Base-by-base conservation (phyloP, 257 asterid species). In the Scutellaria barbata region DNA sequence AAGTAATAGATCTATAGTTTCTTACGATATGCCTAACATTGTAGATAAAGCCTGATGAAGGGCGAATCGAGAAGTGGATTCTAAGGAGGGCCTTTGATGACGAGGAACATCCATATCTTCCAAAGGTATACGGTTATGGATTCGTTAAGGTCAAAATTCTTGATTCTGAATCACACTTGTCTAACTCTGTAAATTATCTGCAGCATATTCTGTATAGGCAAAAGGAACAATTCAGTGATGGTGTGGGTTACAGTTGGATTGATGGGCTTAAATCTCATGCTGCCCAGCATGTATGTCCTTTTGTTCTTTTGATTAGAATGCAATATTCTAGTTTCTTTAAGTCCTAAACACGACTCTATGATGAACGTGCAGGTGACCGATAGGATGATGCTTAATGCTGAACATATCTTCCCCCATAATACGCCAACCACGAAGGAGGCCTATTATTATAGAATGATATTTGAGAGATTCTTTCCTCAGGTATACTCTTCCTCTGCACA, bases 191-290 rank as follows among this genome's bases (percentile, higher is more conserved):
- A 3, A 55, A 14, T 13, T 25, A 5, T 50, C 53, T 86, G 85
- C 96, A 95, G 99, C 96, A 92, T 77, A 95, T 95, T 71, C 84
- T 95, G 22, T 92, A 95, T 57, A 79, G 99, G 79, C 98, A 92
- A 72, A 95, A 95, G 47, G 99, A 95, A 66, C 98, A 95, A 81
- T 92, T 95, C 82, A 92, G 99, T 17, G 99, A 95, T 62, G 99
- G 99, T 2, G 99, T 95, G 43, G 99, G 99, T 61, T 92, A 92
- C 75, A 92, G 97, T 70, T 95, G 99, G 99, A 95, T 95, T 5
- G 99, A 95, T 72, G 98, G 99, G 52, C 99, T 95, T 11, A 95
- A 92, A 82, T 92, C 89, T 56, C 99, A 95, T 59, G 97, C 97
- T 0, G 95, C 76, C 45, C 78, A 67, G 51, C 92, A 95, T 78